phyloP scores from a whole-genome alignment of 2,329 filamentous ascomycete genomes.

The Colletotrichum horii region DNA sequence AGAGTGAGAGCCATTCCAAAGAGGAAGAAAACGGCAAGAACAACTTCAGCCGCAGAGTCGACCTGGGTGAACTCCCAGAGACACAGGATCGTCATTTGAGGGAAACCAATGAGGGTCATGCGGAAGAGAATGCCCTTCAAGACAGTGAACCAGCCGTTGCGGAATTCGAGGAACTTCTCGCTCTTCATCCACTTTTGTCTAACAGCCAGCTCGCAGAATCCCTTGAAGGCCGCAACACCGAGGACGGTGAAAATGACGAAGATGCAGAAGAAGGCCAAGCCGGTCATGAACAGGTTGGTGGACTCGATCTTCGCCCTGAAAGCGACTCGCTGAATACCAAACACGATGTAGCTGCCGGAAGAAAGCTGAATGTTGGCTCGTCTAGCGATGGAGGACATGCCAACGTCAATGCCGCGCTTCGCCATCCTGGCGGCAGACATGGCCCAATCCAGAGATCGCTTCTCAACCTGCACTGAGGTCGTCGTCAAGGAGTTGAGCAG shows the following conservation, averaged over 20 bases:
- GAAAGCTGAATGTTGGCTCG: slow-evolving; percentile 58
- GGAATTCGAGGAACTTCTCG: slow-evolving; percentile 91
- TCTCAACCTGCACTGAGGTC: slow-evolving; percentile 85
- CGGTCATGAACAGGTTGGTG: slow-evolving; percentile 93
- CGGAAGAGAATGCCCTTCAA: slow-evolving; percentile 95
- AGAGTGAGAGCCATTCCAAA: slow-evolving; percentile 80
- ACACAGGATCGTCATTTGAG: slow-evolving; percentile 87
- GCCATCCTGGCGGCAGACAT: slow-evolving; percentile 38
- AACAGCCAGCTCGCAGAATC: slow-evolving; percentile 75
- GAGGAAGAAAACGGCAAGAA: slow-evolving; percentile 88
- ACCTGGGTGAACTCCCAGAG: slow-evolving; percentile 90
- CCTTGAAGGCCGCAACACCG: slow-evolving; percentile 80
- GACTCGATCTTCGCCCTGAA: slow-evolving; percentile 85
- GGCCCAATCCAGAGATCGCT: slow-evolving; percentile 48
- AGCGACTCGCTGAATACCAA: slow-evolving; percentile 87
- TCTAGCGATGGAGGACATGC: slow-evolving; percentile 46
- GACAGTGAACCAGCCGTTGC: slow-evolving; percentile 91
- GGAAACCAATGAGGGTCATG: slow-evolving; percentile 87
- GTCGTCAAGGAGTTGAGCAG: slow-evolving; percentile 76
- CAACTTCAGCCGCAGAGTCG: slow-evolving; percentile 85
- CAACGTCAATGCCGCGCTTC: slow-evolving; percentile 50
- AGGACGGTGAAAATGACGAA: slow-evolving; percentile 79
- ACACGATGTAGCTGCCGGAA: slow-evolving; percentile 67
- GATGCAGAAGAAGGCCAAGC: slow-evolving; percentile 85
- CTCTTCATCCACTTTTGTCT: slow-evolving; percentile 79